A percentile compares a stretch with the other conserved stretches of the same genome.
Conservation (phyloP, 2,329 filamentous ascomycete genomes). For the Biscogniauxia sp. region DNA sequence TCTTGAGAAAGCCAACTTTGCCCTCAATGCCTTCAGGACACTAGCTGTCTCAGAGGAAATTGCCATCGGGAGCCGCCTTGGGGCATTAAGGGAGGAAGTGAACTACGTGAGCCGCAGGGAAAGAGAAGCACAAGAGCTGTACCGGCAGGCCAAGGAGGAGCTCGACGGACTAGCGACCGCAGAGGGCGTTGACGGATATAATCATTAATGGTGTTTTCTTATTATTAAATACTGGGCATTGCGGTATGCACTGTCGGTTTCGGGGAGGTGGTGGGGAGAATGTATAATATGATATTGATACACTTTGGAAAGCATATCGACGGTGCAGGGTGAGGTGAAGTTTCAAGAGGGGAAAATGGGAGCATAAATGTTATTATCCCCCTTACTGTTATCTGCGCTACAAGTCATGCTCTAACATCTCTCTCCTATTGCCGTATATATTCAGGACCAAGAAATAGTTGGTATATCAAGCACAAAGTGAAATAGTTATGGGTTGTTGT, state of each 20-base stretch:
- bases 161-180: slow-evolving; percentile 55
- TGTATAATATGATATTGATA: background rate
- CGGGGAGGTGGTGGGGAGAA: background rate
- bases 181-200: slow-evolving; percentile 36
- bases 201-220: slow-evolving; percentile 18
- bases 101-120: slow-evolving; percentile 76
- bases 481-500: too few relatives aligned
- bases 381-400: background rate
- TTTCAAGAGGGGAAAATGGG: background rate
- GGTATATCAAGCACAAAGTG: too few relatives aligned
- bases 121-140: slow-evolving; percentile 86
- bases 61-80: slow-evolving; percentile 69
- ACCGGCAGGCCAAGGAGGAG: slow-evolving; percentile 74
- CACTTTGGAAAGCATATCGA: background rate
- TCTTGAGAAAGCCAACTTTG: slow-evolving; percentile 68
- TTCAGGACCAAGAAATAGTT: background rate
- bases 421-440: background rate
- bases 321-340: background rate
- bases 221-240: slow-evolving; percentile 10
- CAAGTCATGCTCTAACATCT: background rate
- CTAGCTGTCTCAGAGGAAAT: slow-evolving; percentile 78
- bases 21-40: slow-evolving; percentile 71
- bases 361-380: background rate
- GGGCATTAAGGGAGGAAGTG: slow-evolving; percentile 78
- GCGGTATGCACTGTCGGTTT: background rate